Evolutionary conservation across 1,139 yeast species (phyloP).

Genomic region (Magnusiomyces fungicola): DNA sequence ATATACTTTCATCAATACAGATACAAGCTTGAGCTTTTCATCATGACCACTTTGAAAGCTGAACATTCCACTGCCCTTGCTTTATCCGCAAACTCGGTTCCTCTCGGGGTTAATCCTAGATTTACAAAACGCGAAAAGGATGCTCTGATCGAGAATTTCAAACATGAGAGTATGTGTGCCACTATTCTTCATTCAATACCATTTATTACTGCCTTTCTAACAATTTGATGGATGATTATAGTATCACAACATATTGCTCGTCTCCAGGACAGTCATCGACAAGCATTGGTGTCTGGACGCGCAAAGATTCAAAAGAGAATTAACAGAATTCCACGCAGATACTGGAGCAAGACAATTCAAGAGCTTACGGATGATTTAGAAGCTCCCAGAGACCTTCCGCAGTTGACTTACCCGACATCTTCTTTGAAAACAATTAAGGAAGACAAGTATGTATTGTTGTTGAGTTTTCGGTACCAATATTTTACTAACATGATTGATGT

Average conservation of each 20-base stretch:
- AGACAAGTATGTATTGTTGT: too few relatives aligned
- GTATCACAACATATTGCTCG: conserved; percentile 22
- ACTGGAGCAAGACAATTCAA: conserved; percentile 38
- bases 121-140: neutral
- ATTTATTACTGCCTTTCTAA: conserved; percentile 15
- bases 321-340: conserved; percentile 36
- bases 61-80: too few relatives aligned
- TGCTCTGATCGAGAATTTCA: conserved; percentile 23
- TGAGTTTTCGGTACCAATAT: too few relatives aligned
- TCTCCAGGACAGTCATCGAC: conserved; percentile 29
- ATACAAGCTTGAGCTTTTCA: too few relatives aligned
- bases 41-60: neutral
- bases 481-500: too few relatives aligned
- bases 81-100: neutral
- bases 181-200: too few relatives aligned
- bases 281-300: conserved; percentile 27
- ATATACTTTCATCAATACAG: too few relatives aligned
- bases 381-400: too few relatives aligned
- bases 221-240: neutral
- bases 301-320: conserved; percentile 34
- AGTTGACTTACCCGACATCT: too few relatives aligned
- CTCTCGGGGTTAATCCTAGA: neutral
- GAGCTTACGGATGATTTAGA: conserved; percentile 23
- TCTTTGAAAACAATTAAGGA: too few relatives aligned
- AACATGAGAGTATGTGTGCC: conserved; percentile 26